Base-by-base conservation (phyloP, 345 rosid genomes). In the Litchi chinensis region DNA sequence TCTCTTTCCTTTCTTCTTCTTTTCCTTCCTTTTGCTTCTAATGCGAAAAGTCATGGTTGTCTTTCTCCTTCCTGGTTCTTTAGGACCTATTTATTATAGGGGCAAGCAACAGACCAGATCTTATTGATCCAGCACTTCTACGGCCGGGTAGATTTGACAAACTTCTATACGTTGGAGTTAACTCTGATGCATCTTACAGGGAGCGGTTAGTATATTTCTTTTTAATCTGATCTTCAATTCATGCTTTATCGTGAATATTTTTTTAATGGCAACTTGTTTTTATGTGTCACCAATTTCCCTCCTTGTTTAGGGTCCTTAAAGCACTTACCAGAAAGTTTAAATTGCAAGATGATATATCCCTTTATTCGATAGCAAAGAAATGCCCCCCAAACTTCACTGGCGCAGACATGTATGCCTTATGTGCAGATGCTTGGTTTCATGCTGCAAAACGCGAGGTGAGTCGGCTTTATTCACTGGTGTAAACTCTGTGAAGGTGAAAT, bases 381-480 rank as follows among this genome's bases (percentile, higher is more conserved):
- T 95, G 99, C 86, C 97, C 99, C 40, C 85, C 89, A 52, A 96
- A 87, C 82, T 94, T 96, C 83, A 96, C 99, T 37, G 99, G 99
- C 26, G 99, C 99, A 65, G 99, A 95, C 85, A 91, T 92, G 98
- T 95, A 95, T 65, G 99, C 99, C 70, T 86, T 95, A 66, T 94
- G 99, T 83, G 97, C 99, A 4, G 99, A 95, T 89, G 99, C 99
- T 82, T 95, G 99, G 99, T 94, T 95, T 88, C 91, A 92, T 62
- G 99, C 98, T 76, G 99, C 98, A 84, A 93, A 93, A 85, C 88
- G 92, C 60, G 90, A 89, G 95, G 99, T 91, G 68, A 70, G 88
- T 79, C 11, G 18, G 54, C 41, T 12, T 18, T 28, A 15, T 67
- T 19, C 59, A 54, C 56, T 16, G 48, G 60, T 66, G 28, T 54